These are phyloP conservation scores for Pluteus cervinus DNA, from an alignment of 768 basidiomycete species.

Conservation along the genomic window DNA sequence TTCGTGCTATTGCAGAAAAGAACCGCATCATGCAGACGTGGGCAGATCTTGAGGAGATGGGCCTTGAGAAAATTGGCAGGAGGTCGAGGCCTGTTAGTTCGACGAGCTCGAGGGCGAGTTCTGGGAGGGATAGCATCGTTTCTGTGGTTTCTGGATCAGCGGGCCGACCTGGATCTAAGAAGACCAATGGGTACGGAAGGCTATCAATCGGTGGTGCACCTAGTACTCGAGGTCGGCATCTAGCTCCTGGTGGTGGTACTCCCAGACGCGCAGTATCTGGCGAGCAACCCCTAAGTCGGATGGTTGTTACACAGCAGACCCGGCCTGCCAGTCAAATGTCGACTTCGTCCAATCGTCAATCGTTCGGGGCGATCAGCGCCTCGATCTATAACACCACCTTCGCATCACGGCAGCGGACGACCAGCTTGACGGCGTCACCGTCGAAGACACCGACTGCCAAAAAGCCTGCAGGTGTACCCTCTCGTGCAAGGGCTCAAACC, in stretches of 20 bases:
- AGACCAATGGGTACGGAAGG: too few species aligned
- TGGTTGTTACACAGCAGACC: too few species aligned
- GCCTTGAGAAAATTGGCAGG: conserved; percentile 56
- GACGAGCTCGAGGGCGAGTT: conserved; percentile 53
- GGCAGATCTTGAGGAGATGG: conserved; percentile 80
- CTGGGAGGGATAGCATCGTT: conserved; percentile 51
- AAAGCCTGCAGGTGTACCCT: conserved; percentile 24
- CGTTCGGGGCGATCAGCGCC: conserved; percentile 58
- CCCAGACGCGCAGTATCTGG: conserved; percentile 47
- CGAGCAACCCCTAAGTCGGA: conserved; percentile 34
- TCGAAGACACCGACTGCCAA: conserved; percentile 27
- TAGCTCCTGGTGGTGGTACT: conserved; percentile 38
- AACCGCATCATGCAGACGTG: conserved; percentile 74
- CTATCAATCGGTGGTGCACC: conserved; percentile 17
- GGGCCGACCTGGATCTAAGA: conserved; percentile 22
- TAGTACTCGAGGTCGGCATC: conserved; percentile 29
- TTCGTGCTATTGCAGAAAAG: conserved; percentile 53
- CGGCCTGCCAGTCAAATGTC: conserved; percentile 60
- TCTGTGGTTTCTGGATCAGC: conserved; percentile 29
- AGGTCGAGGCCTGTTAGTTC: conserved; percentile 64
- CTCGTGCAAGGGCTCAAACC: conserved; percentile 37
- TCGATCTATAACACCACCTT: conserved; percentile 61
- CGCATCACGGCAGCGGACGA: conserved; percentile 79
- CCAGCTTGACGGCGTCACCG: conserved; percentile 46
- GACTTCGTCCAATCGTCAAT: conserved; percentile 48